These are phyloP conservation scores for Pyropia haitanensis DNA, from an alignment of 23 red algal genomes.

Conservation along the genomic window DNA sequence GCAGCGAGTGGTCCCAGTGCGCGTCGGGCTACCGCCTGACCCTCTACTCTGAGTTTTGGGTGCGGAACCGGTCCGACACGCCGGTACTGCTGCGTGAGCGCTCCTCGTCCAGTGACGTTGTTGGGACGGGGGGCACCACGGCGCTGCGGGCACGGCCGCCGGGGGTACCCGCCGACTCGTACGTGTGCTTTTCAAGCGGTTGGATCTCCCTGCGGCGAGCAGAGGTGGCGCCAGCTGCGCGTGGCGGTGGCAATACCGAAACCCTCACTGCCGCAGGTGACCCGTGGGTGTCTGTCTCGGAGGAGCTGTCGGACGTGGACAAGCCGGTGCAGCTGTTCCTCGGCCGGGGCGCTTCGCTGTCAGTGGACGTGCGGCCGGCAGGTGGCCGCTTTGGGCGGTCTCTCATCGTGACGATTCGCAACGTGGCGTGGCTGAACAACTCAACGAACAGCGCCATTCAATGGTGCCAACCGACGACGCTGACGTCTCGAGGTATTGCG, in stretches of 20 bases:
- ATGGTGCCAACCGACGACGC: conserved; percentile 67
- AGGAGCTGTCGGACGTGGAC: conserved; percentile 56
- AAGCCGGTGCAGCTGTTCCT: conserved; percentile 48
- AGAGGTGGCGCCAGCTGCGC: conserved; percentile 3
- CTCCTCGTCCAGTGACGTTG: background rate
- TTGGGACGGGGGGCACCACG: background rate
- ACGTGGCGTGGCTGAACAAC: conserved; percentile 59
- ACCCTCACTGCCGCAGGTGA: conserved; percentile 25
- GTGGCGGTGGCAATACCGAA: background rate
- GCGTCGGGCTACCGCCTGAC: background rate
- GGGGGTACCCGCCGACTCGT: conserved; percentile 28
- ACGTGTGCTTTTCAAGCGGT: conserved; percentile 49
- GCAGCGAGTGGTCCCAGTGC: background rate
- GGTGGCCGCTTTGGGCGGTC: conserved; percentile 37
- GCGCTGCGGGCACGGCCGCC: conserved; percentile 11
- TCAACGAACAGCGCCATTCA: conserved; percentile 40
- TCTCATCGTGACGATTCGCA: conserved; percentile 53
- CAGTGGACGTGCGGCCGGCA: conserved; percentile 69
- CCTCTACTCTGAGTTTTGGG: conserved; percentile 57
- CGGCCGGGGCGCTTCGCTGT: conserved; percentile 17
- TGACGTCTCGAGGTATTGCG: conserved; percentile 44
- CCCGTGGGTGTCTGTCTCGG: conserved; percentile 32
- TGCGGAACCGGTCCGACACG: conserved; percentile 60
- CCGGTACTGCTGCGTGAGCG: conserved; percentile 31
- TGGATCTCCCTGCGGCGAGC: conserved; percentile 55